These are phyloP conservation scores for Piper betle DNA, from an alignment of 164 flowering plant species.

Conservation along the genomic window DNA sequence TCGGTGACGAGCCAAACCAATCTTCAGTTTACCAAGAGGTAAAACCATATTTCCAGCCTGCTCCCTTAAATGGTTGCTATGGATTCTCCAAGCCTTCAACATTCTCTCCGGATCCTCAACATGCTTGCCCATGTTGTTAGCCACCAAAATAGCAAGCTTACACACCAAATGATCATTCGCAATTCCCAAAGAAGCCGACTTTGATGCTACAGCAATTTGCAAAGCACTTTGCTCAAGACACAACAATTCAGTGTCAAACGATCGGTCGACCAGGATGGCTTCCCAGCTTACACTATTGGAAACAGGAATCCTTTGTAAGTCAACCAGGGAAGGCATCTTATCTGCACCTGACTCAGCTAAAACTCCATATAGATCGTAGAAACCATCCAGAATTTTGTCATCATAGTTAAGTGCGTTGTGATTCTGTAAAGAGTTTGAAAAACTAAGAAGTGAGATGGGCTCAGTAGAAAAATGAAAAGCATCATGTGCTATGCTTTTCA, in stretches of 20 bases:
- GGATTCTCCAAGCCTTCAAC: slow-evolving; percentile 53
- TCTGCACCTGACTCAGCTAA: slow-evolving; percentile 41
- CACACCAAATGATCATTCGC: slow-evolving; percentile 32
- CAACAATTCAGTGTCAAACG: slow-evolving; percentile 59
- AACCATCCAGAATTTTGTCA: slow-evolving; percentile 94
- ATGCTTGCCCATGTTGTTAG: slow-evolving; percentile 90
- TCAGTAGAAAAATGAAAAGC: slow-evolving; percentile 1
- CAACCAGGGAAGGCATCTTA: slow-evolving; percentile 87
- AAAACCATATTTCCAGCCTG: slow-evolving; percentile 72
- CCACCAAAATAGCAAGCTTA: slow-evolving; percentile 62
- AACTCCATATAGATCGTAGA: slow-evolving; percentile 84
- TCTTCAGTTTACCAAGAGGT: slow-evolving; percentile 78
- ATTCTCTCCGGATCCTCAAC: slow-evolving; percentile 78
- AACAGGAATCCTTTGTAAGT: slow-evolving; percentile 66
- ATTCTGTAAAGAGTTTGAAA: slow-evolving; percentile 65
- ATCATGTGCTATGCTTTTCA: background rate
- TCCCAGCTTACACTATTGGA: slow-evolving; percentile 73
- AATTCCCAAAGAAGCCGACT: slow-evolving; percentile 28
- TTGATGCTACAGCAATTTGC: slow-evolving; percentile 40
- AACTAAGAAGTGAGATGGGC: slow-evolving; percentile 46
- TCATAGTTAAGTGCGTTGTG: slow-evolving; percentile 81
- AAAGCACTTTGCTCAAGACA: slow-evolving; percentile 66
- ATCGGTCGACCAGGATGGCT: slow-evolving; percentile 72
- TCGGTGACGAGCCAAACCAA: slow-evolving; percentile 95
- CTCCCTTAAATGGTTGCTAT: slow-evolving; percentile 41